Percentiles rank a stretch among this genome's conserved stretches.
Conservation (phyloP, 116 monocot genomes). For the Posidonia oceanica region DNA sequence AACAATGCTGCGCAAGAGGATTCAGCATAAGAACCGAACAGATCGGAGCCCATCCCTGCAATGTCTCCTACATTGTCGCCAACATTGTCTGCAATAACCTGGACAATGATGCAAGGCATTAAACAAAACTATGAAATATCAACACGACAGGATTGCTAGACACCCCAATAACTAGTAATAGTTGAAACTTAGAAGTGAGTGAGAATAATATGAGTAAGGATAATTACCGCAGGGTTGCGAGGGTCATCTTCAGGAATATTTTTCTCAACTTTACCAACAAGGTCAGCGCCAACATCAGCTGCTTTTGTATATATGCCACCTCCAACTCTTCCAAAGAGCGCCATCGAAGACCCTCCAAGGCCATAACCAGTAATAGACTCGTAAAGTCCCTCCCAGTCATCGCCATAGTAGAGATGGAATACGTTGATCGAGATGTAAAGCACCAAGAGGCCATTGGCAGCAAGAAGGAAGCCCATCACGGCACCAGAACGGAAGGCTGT, state of each 20-base stretch:
- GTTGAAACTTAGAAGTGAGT: no score
- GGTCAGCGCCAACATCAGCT: slow-evolving; percentile 26
- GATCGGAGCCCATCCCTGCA: slow-evolving; percentile 59
- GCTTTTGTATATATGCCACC: slow-evolving; percentile 25
- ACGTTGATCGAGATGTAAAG: slow-evolving; percentile 40
- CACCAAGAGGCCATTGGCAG: slow-evolving; percentile 51
- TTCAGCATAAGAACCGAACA: slow-evolving; percentile 24
- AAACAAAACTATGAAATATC: background rate
- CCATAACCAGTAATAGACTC: slow-evolving; percentile 26
- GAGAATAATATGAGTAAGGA: background rate
- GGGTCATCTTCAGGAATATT: slow-evolving; percentile 26
- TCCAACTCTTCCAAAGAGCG: slow-evolving; percentile 27
- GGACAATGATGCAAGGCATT: background rate
- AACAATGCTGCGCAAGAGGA: slow-evolving; percentile 18
- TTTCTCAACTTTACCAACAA: slow-evolving; percentile 22
- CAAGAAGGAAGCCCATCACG: slow-evolving; percentile 55
- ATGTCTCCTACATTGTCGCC: slow-evolving; percentile 53
- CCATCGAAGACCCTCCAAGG: slow-evolving; percentile 26
- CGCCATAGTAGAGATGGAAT: slow-evolving; percentile 24
- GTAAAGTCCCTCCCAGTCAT: slow-evolving; percentile 20
- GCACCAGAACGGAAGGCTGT: slow-evolving; percentile 53
- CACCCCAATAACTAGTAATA: no score
- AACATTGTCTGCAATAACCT: slow-evolving; percentile 39
- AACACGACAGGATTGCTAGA: background rate
- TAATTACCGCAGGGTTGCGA: slow-evolving; percentile 21